phyloP scores from a whole-genome alignment of 305 asterid species.

The Fraxinus nigra region DNA sequence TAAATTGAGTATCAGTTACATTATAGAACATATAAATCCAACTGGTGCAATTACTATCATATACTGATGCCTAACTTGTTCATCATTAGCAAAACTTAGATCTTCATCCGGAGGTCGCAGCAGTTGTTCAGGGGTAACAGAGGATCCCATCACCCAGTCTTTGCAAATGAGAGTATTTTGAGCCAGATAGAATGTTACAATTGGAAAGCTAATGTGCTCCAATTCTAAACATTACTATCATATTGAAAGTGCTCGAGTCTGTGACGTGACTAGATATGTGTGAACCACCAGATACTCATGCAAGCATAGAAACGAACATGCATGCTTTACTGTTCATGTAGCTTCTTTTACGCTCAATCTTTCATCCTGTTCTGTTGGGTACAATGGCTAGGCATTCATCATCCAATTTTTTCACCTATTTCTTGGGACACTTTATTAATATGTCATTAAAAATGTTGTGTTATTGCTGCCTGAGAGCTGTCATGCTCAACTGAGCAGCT shows the following conservation, averaged over 20 bases:
- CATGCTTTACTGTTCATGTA: neutral
- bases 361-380: neutral
- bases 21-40: no score
- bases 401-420: neutral
- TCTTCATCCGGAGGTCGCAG: no score
- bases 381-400: neutral
- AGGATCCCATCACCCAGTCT: neutral
- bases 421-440: neutral
- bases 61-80: no score
- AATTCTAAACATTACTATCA: neutral
- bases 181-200: neutral
- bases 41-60: no score
- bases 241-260: neutral
- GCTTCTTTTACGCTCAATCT: neutral
- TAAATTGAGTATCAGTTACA: no score
- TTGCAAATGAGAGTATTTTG: neutral
- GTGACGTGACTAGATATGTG: neutral
- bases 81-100: no score
- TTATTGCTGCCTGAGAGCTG: neutral
- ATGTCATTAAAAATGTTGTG: neutral
- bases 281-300: neutral
- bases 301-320: neutral
- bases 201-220: neutral
- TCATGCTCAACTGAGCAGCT: neutral
- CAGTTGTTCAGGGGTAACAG: no score